Conservation (phyloP, 2,329 filamentous ascomycete species). For the Aspergillus tanneri region DNA sequence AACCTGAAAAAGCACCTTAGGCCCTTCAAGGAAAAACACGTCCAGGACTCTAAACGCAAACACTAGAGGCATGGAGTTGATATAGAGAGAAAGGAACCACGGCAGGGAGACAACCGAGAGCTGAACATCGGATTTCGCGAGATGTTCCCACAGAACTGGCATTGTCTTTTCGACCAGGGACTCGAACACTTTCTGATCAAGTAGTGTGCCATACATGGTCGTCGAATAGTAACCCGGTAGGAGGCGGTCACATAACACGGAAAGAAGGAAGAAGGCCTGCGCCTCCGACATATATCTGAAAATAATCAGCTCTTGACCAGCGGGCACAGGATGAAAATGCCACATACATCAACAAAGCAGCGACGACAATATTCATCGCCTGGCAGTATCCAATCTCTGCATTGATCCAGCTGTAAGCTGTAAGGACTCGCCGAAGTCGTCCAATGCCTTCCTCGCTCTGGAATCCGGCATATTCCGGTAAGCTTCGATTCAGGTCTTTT, state of each 20-base stretch:
- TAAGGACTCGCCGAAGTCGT: slow-evolving; percentile 82
- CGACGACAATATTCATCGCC: slow-evolving; percentile 99
- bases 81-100: slow-evolving; percentile 97
- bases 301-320: slow-evolving; percentile 19
- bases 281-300: slow-evolving; percentile 86
- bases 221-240: slow-evolving; percentile 97
- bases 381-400: slow-evolving; percentile 96
- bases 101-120: slow-evolving; percentile 94
- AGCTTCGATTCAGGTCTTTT: slow-evolving; percentile 92
- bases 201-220: slow-evolving; percentile 96
- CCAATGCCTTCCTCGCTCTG: slow-evolving; percentile 95
- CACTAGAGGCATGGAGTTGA: slow-evolving; percentile 98
- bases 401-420: slow-evolving; percentile 97
- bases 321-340: not conserved
- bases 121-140: slow-evolving; percentile 96
- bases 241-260: slow-evolving; percentile 84
- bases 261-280: slow-evolving; percentile 93
- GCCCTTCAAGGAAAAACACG: slow-evolving; percentile 96
- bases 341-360: slow-evolving; percentile 81
- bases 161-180: slow-evolving; percentile 98
- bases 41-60: slow-evolving; percentile 96
- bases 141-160: slow-evolving; percentile 96
- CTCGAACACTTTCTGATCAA: slow-evolving; percentile 97
- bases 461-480: slow-evolving; percentile 96
- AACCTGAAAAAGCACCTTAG: slow-evolving; percentile 95